Conservation (phyloP, 352 stramenopile genomes). For the Globisporangium irregulare region DNA sequence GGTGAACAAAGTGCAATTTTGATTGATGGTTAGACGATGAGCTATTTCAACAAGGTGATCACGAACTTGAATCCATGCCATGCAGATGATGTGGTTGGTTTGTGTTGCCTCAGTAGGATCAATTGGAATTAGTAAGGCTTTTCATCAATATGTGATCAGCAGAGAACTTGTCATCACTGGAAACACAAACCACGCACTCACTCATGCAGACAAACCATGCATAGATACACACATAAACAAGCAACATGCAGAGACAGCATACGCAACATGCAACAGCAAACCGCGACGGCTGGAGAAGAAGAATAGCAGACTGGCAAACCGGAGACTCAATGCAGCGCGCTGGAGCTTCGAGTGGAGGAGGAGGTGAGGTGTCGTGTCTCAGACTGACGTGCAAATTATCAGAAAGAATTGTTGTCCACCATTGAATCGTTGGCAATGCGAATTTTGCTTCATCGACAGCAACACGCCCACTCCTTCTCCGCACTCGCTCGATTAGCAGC, state of each 20-base stretch:
- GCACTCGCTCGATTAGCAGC: background rate
- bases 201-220: slow-evolving; percentile 14
- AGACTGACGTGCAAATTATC: slow-evolving; percentile 90
- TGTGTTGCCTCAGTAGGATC: slow-evolving; percentile 77
- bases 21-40: background rate
- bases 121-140: slow-evolving; percentile 82
- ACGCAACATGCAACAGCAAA: slow-evolving; percentile 11
- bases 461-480: slow-evolving; percentile 12
- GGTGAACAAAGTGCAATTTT: background rate
- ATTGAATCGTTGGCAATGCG: slow-evolving; percentile 51
- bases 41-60: background rate
- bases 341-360: background rate
- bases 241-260: slow-evolving; percentile 23
- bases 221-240: slow-evolving; percentile 15
- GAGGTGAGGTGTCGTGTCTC: slow-evolving; percentile 36
- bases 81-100: slow-evolving; percentile 16
- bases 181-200: slow-evolving; percentile 22
- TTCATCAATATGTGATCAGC: slow-evolving; percentile 69
- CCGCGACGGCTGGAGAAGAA: background rate
- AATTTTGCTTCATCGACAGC: slow-evolving; percentile 55
- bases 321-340: background rate
- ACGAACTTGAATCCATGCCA: background rate
- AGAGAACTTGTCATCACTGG: slow-evolving; percentile 75
- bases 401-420: slow-evolving; percentile 53
- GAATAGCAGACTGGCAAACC: background rate